phyloP scores from a whole-genome alignment of 345 rosid species.

The Eutrema japonicum region DNA sequence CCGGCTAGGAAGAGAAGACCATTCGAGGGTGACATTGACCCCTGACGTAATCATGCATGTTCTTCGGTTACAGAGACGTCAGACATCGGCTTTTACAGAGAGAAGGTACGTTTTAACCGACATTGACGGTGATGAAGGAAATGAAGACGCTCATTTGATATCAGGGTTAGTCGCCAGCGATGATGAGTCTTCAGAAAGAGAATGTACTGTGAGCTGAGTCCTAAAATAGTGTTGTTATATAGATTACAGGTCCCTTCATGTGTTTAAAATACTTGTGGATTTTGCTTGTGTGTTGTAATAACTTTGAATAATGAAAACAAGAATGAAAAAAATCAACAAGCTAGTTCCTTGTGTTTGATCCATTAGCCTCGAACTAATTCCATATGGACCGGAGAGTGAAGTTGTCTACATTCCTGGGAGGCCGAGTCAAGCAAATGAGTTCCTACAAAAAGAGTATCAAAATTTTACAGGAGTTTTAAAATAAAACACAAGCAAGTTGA shows the following conservation, averaged over 20 bases:
- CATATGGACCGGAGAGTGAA: constrained; percentile 56
- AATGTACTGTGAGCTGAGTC: constrained; percentile 42
- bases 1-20: constrained; percentile 57
- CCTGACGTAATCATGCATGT: constrained; percentile 75
- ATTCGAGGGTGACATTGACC: constrained; percentile 51
- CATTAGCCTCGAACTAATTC: constrained; percentile 60
- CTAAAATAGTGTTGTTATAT: constrained; percentile 1
- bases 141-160: constrained; percentile 39
- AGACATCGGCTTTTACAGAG: constrained; percentile 52
- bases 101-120: constrained; percentile 53
- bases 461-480: constrained; percentile 15
- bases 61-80: constrained; percentile 67
- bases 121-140: constrained; percentile 49
- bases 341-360: constrained; percentile 56
- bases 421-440: constrained; percentile 56
- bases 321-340: background rate
- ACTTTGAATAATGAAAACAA: constrained; percentile 24
- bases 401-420: constrained; percentile 50
- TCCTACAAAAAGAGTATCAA: constrained; percentile 48
- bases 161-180: constrained; percentile 25
- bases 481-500: constrained; percentile 14
- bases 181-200: constrained; percentile 36
- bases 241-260: background rate
- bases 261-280: constrained; percentile 16
- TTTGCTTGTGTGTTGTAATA: constrained; percentile 17